Base-by-base conservation (phyloP, 352 stramenopile species). In the Globisporangium polare region DNA sequence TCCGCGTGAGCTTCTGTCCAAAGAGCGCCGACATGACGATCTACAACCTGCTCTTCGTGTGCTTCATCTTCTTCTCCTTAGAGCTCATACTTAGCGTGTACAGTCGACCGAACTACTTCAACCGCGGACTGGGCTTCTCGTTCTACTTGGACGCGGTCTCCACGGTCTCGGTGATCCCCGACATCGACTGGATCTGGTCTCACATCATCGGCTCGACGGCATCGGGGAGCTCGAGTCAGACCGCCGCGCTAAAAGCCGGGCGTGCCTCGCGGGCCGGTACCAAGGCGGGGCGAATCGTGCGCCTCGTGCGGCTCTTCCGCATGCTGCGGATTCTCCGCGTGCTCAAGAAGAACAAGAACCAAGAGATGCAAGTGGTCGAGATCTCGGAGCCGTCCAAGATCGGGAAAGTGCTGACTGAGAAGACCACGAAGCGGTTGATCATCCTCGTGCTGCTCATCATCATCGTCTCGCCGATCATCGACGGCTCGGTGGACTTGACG, bases 71-170 rank as follows among this genome's bases (percentile, higher is more conserved):
- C 52, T 95, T 94, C 67, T 63, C 62, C 3, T 54, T 87, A 17
- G 89, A 97, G 64, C 66, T 96, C 17, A 18, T 67, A 0, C 53
- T 83, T 22, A 90, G 88, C 60, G 68, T 89, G 33, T 92, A 94
- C 65, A 83, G 76, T 35, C 79, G 84, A 12, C 79, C 78, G 0
- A 80, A 81, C 26, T 97, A 96, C 65, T 93, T 94, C 47, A 80
- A 91, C 39, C 81, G 62, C 35, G 84, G 85, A 1, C 60, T 73
- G 12, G 79, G 82, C 2, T 95, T 95, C 58, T 87, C 78, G 2
- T 98, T 98, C 66, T 98, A 96, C 73, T 69, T 98, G 53, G 95
- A 98, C 68, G 67, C 97, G 33, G 83, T 98, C 35, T 96, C 95
- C 35, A 98, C 92, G 17, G 52, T 97, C 18, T 97, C 92, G 7